Percentiles rank a stretch among this genome's conserved stretches.
Conservation (phyloP, 2,329 filamentous ascomycete species). For the Chaetomiaceae sp. region DNA sequence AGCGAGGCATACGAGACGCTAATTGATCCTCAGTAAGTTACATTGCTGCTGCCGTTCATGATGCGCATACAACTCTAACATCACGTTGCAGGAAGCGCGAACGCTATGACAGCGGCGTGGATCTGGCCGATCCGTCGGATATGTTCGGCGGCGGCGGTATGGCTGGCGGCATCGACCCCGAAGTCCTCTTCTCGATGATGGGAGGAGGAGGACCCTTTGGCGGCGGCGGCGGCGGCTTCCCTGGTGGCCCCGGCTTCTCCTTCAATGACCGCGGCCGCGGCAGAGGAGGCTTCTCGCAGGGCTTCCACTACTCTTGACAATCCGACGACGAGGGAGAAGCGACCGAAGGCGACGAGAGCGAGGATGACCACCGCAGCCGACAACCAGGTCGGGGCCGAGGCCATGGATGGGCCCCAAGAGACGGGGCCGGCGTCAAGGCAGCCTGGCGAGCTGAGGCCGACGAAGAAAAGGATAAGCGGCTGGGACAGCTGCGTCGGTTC, state of each 20-base stretch:
- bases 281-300: slow-evolving; percentile 36
- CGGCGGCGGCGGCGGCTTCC: slow-evolving; percentile 37
- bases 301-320: slow-evolving; percentile 49
- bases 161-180: slow-evolving; percentile 64
- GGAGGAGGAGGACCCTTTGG: slow-evolving; percentile 44
- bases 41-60: not conserved
- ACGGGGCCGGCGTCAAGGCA: slow-evolving; percentile 29
- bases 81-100: slow-evolving; percentile 65
- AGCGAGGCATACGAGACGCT: slow-evolving; percentile 95
- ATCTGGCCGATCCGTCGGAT: slow-evolving; percentile 81
- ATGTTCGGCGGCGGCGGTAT: slow-evolving; percentile 72
- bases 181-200: slow-evolving; percentile 83
- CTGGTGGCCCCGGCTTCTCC: slow-evolving; percentile 52
- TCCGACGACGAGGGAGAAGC: slow-evolving; percentile 34
- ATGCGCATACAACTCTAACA: slow-evolving; percentile 28
- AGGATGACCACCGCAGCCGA: slow-evolving; percentile 12
- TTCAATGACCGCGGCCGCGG: slow-evolving; percentile 43
- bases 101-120: slow-evolving; percentile 86
- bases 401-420: slow-evolving; percentile 21
- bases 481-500: slow-evolving; percentile 41
- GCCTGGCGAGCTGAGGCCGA: slow-evolving; percentile 30
- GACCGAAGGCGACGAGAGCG: slow-evolving; percentile 30
- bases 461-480: slow-evolving; percentile 36
- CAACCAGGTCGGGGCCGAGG: not conserved
- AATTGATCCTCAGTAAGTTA: slow-evolving; percentile 82